Conservation (phyloP, 495 filamentous ascomycete species). For the Massariosphaeria phaeospora region DNA sequence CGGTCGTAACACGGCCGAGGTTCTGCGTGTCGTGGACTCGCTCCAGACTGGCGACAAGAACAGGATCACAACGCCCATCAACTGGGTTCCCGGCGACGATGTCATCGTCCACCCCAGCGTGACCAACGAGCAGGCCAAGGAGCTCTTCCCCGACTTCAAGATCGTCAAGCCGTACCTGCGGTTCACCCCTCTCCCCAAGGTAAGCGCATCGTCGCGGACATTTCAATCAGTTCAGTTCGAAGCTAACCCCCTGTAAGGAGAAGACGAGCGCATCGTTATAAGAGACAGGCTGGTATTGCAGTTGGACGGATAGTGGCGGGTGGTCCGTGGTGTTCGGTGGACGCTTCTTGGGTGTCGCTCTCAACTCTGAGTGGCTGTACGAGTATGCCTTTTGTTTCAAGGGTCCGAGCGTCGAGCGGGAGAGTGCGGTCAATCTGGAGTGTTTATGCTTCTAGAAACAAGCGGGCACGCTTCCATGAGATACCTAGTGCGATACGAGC, state of each 20-base stretch:
- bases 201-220: constrained; percentile 40
- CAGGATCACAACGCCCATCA: constrained; percentile 70
- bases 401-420: too few relatives aligned
- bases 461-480: background rate
- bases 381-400: too few relatives aligned
- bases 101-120: constrained; percentile 92
- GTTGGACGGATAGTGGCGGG: background rate
- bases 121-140: constrained; percentile 77
- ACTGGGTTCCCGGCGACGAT: constrained; percentile 52
- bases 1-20: constrained; percentile 92
- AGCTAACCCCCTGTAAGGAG: too few relatives aligned
- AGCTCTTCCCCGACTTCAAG: constrained; percentile 84
- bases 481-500: background rate
- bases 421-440: constrained; percentile 2
- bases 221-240: too few relatives aligned
- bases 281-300: background rate
- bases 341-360: constrained; percentile 6
- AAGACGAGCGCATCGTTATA: constrained; percentile 1
- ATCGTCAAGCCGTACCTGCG: constrained; percentile 84
- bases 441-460: constrained; percentile 27
- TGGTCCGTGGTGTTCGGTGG: constrained; percentile 6
- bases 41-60: constrained; percentile 97
- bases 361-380: too few relatives aligned
- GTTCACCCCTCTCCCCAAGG: constrained; percentile 43
- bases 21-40: constrained; percentile 91